phyloP scores from a whole-genome alignment of 257 asterid genomes.

The Solanum gracilifrons region DNA sequence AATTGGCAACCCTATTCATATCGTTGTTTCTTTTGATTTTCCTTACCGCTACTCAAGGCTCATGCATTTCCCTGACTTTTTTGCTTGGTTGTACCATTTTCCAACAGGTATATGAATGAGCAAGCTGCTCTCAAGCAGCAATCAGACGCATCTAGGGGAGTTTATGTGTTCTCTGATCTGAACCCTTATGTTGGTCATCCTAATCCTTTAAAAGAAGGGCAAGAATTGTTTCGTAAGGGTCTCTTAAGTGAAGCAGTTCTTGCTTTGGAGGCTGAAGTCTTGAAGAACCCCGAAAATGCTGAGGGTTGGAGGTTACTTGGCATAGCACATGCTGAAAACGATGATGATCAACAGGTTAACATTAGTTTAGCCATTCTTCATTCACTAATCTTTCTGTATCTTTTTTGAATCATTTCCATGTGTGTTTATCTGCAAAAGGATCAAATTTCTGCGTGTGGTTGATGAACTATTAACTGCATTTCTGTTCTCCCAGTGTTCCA shows the following conservation, averaged over 20 bases:
- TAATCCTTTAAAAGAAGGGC: constrained; percentile 96
- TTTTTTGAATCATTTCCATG: not conserved
- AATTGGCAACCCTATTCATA: not conserved
- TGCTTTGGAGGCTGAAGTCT: constrained; percentile 98
- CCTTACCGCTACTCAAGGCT: not conserved
- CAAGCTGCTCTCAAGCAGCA: constrained; percentile 27
- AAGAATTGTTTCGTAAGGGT: constrained; percentile 93
- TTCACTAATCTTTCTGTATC: not conserved
- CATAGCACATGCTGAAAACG: constrained; percentile 96
- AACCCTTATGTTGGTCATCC: constrained; percentile 99
- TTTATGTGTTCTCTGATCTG: constrained; percentile 84
- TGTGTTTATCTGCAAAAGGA: not conserved
- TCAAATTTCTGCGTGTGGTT: not conserved
- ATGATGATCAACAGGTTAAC: constrained; percentile 92
- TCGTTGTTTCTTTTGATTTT: not conserved
- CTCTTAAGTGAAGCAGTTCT: constrained; percentile 99
- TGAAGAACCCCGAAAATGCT: constrained; percentile 88
- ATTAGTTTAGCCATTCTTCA: not conserved
- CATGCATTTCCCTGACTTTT: not conserved
- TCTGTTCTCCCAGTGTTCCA: not conserved
- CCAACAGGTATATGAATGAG: constrained; percentile 23
- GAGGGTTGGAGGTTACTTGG: constrained; percentile 99
- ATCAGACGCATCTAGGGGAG: constrained; percentile 39
- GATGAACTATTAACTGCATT: not conserved
- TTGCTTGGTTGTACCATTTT: not conserved